Percentiles rank a stretch among this genome's conserved stretches.
Conservation (phyloP, 495 filamentous ascomycete genomes). For the Delitschia confertaspora region DNA sequence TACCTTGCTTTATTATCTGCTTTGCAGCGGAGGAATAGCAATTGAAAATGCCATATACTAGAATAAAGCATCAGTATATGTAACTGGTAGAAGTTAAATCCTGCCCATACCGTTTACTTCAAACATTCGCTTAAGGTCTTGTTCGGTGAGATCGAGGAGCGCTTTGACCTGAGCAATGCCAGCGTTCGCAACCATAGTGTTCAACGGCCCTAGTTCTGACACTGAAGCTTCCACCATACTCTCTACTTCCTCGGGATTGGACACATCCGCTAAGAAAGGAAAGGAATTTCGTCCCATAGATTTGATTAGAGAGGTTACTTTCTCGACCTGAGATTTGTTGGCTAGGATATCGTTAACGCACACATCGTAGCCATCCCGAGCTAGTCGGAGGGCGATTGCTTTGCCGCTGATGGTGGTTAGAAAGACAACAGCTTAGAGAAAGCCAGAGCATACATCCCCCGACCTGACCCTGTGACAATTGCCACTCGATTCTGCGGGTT, state of each 20-base stretch:
- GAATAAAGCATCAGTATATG: no score
- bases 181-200: conserved; percentile 54
- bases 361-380: conserved; percentile 51
- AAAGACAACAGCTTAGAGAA: background rate
- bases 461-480: conserved; percentile 50
- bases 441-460: conserved; percentile 42
- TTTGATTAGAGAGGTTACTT: conserved; percentile 44
- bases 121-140: conserved; percentile 44
- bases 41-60: conserved; percentile 50
- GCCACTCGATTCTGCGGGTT: conserved; percentile 32
- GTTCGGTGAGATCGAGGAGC: conserved; percentile 43
- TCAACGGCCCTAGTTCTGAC: conserved; percentile 43
- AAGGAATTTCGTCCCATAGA: conserved; percentile 38
- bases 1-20: conserved; percentile 45
- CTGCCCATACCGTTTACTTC: conserved; percentile 39
- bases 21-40: conserved; percentile 47
- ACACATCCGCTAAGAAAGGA: conserved; percentile 47
- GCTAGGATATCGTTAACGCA: conserved; percentile 51
- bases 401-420: conserved; percentile 38
- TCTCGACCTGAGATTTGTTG: conserved; percentile 40
- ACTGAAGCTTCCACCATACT: conserved; percentile 42
- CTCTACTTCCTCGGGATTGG: conserved; percentile 41
- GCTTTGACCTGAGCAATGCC: conserved; percentile 49
- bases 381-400: conserved; percentile 51
- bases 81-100: background rate